Percentiles rank a stretch among this genome's conserved stretches.
phyloP scores from a whole-genome alignment of 768 basidiomycete species.

The Suillus occidentalis region DNA sequence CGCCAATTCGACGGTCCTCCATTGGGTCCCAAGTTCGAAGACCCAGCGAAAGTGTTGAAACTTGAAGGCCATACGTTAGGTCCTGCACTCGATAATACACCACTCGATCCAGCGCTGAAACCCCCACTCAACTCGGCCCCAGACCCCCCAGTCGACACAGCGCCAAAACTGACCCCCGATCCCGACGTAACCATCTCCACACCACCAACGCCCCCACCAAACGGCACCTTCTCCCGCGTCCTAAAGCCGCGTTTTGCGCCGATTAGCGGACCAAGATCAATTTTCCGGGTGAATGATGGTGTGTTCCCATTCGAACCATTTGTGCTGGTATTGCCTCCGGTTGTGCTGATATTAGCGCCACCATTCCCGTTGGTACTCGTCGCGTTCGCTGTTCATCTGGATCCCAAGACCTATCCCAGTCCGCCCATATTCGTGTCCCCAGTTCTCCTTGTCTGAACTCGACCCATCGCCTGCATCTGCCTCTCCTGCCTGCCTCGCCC shows the following conservation, averaged over 20 bases:
- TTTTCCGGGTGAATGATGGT: conserved; percentile 2
- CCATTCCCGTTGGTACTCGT: neutral
- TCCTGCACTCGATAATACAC: neutral
- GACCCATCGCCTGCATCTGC: neutral
- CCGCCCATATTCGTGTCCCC: neutral
- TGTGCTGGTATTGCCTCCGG: conserved; percentile 8
- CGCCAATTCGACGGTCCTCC: neutral
- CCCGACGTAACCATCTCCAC: conserved; percentile 50
- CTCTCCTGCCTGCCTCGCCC: neutral
- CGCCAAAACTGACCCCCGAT: neutral
- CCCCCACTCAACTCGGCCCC: neutral
- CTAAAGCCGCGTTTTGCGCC: conserved; percentile 60
- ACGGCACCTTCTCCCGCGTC: conserved; percentile 55
- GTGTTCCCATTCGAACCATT: conserved; percentile 6
- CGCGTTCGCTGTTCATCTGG: neutral
- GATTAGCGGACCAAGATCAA: conserved; percentile 65
- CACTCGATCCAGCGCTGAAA: neutral
- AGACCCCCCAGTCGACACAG: neutral
- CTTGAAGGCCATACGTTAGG: neutral
- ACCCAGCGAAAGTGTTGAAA: neutral
- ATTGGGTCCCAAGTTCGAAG: neutral
- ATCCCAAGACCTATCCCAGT: neutral
- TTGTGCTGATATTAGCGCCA: conserved; percentile 21
- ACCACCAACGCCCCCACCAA: conserved; percentile 62
- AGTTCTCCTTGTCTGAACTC: conserved; percentile 3